phyloP scores from a whole-genome alignment of 192 early-diverging fungal genomes.

The Spizellomyces punctatus region DNA sequence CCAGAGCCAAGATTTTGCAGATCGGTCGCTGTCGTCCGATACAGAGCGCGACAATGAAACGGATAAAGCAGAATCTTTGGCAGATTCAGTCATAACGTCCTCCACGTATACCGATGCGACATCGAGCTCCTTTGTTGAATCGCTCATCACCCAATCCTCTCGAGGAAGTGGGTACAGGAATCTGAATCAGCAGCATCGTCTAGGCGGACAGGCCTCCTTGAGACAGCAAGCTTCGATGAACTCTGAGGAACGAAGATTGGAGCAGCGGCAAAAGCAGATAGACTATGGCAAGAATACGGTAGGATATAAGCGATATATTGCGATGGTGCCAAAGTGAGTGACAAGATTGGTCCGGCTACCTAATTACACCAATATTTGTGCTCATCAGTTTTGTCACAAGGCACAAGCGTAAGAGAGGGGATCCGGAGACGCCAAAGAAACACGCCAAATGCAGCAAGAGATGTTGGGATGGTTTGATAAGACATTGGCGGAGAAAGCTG shows the following conservation, averaged over 20 bases:
- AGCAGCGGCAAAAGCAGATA: slow-evolving; percentile 63
- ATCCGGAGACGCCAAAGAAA: slow-evolving; percentile 56
- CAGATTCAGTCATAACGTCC: slow-evolving; percentile 14
- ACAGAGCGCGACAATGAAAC: background rate
- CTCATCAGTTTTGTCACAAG: slow-evolving; percentile 13
- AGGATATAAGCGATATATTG: slow-evolving; percentile 49
- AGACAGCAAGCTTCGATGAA: background rate
- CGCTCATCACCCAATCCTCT: slow-evolving; percentile 43
- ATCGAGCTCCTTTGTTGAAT: slow-evolving; percentile 37
- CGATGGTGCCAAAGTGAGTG: slow-evolving; percentile 39
- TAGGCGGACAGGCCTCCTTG: background rate
- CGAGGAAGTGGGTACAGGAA: slow-evolving; percentile 16
- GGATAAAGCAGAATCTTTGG: slow-evolving; percentile 9
- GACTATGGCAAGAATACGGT: slow-evolving; percentile 59
- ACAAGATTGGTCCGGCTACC: background rate
- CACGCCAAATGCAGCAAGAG: slow-evolving; percentile 51
- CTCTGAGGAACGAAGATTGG: slow-evolving; percentile 42
- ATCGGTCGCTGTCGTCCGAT: background rate
- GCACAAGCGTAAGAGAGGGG: slow-evolving; percentile 31
- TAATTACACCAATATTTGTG: background rate
- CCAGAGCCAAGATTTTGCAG: slow-evolving; percentile 8
- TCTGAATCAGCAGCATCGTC: background rate
- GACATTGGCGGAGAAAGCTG: slow-evolving; percentile 50
- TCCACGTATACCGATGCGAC: slow-evolving; percentile 9
- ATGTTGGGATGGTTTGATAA: slow-evolving; percentile 55